phyloP scores from a whole-genome alignment of 192 early-diverging fungal genomes.

The Gigaspora rosea region DNA sequence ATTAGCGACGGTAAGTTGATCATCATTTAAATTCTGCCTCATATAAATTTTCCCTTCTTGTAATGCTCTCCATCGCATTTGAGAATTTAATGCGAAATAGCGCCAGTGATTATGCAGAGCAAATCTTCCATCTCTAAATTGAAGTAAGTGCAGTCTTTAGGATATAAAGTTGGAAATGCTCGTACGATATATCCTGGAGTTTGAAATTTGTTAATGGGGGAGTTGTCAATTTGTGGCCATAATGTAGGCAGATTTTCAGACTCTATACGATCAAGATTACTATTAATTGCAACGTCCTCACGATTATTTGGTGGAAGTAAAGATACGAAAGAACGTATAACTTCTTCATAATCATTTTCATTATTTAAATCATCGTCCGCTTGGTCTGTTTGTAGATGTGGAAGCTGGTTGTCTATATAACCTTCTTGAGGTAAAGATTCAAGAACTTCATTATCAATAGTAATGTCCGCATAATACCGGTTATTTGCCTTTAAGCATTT shows the following conservation, averaged over 20 bases:
- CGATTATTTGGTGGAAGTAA: neutral
- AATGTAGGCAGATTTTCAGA: neutral
- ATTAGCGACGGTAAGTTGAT: neutral
- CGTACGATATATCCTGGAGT: neutral
- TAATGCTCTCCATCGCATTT: neutral
- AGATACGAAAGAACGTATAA: neutral
- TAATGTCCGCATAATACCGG: neutral
- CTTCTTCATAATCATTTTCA: neutral
- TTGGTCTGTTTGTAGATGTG: neutral
- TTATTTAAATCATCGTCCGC: neutral
- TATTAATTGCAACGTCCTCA: neutral
- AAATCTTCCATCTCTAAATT: neutral
- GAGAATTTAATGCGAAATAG: neutral
- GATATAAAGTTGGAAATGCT: neutral
- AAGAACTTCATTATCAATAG: neutral
- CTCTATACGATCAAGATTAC: neutral
- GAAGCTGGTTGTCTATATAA: neutral
- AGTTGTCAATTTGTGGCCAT: neutral
- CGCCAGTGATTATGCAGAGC: neutral
- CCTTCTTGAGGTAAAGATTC: neutral
- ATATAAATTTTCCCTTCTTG: slow-evolving; percentile 2
- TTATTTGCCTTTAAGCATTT: neutral
- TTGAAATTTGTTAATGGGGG: neutral
- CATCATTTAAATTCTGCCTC: neutral
- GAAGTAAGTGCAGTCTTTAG: neutral